A percentile compares a stretch with the other conserved stretches of the same genome.
Conservation (phyloP, 805 yeast genomes). For the Pachysolen tannophilus region DNA sequence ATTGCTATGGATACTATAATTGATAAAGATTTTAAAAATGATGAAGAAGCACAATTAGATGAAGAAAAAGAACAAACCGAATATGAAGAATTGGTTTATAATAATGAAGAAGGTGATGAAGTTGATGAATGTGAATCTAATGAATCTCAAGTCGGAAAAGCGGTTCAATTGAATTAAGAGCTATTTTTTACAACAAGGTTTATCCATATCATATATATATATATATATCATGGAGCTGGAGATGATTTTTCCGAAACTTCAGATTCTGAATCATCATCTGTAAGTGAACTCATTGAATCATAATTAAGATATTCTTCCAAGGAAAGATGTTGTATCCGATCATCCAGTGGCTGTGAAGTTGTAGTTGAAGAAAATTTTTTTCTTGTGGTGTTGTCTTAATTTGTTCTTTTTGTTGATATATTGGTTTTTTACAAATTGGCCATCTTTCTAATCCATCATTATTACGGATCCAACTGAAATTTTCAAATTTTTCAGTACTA, state of each 20-base stretch:
- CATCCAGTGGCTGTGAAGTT: too few species aligned
- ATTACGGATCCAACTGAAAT: too few species aligned
- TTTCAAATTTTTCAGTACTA: too few species aligned
- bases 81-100: slow-evolving; percentile 1
- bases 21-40: neutral
- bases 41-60: slow-evolving; percentile 2
- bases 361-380: neutral
- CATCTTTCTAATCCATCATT: too few species aligned
- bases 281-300: neutral
- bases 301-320: neutral
- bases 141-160: too few species aligned
- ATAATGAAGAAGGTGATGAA: neutral
- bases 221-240: too few species aligned
- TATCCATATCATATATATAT: too few species aligned
- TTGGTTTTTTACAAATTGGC: too few species aligned
- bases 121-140: too few species aligned
- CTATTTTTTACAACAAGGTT: too few species aligned
- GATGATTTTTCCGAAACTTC: neutral
- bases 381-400: neutral
- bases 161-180: too few species aligned
- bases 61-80: slow-evolving; percentile 3
- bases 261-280: neutral
- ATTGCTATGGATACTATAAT: slow-evolving; percentile 10
- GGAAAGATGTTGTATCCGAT: too few species aligned
- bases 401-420: neutral